phyloP scores from a whole-genome alignment of 148 eudicot species.

The Cornus controversa region DNA sequence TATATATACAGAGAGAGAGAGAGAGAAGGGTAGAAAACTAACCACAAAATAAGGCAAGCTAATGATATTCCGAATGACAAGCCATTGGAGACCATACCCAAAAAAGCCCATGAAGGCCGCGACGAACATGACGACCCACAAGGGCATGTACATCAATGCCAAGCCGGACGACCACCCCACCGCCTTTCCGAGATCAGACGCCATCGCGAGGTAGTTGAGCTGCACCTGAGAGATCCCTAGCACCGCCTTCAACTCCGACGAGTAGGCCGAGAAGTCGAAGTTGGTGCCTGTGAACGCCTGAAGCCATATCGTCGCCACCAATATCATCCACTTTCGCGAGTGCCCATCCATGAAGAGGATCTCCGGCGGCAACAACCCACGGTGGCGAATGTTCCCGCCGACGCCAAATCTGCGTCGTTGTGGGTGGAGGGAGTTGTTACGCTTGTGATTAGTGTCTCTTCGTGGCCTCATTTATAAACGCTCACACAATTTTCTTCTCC shows the following conservation, averaged over 20 bases:
- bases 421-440: no score
- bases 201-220: slow-evolving; percentile 82
- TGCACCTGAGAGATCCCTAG: slow-evolving; percentile 73
- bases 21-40: not conserved
- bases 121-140: slow-evolving; percentile 61
- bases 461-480: no score
- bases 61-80: slow-evolving; percentile 43
- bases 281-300: slow-evolving; percentile 94
- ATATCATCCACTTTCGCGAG: not conserved
- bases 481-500: no score
- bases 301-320: slow-evolving; percentile 45
- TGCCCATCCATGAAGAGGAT: not conserved
- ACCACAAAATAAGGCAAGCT: slow-evolving; percentile 74
- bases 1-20: no score
- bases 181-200: slow-evolving; percentile 86
- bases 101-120: slow-evolving; percentile 70
- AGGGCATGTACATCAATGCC: slow-evolving; percentile 61
- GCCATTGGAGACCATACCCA: slow-evolving; percentile 86
- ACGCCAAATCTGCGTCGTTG: no score
- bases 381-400: no score
- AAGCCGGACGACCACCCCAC: slow-evolving; percentile 90
- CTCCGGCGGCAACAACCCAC: not conserved
- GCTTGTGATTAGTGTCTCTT: no score
- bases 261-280: slow-evolving; percentile 90
- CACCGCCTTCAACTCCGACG: slow-evolving; percentile 62